Base-by-base conservation (phyloP, 2,329 filamentous ascomycete genomes). In the Anisogramma anomala region DNA sequence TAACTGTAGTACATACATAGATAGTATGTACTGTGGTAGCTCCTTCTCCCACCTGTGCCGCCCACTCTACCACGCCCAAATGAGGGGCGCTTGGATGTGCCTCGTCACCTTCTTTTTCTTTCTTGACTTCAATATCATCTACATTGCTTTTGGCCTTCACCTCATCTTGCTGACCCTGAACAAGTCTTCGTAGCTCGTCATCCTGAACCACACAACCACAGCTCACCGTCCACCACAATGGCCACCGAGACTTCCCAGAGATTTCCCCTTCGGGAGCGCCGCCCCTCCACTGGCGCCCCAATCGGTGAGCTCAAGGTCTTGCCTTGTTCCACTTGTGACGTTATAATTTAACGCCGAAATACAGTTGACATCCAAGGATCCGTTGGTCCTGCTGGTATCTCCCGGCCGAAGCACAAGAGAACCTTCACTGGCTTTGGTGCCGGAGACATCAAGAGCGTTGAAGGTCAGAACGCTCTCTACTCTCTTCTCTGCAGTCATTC, bases 391-490 rank as follows among this genome's bases (percentile, higher is more conserved):
- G 81, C 80, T 31, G 89, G 93, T 58, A 80, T 83, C 64, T 77
- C 74, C 19, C 75, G 91, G 47, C 91, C 91, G 33, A 98, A 96
- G 68, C 91, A 98, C 68, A 95, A 86, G 71, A 78, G 91, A 52
- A 96, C 89, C n/a, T 84, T 84, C 51, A 98, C 91, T 8, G 91
- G 91, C 7, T 91, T 96, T 58, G 88, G 87, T 25, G 74, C 87
- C 20, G 70, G 76, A 26, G 91, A 98, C 58, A 95, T 95, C 69
- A 95, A 94, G 69, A 82, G 66, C 54, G 85, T 96, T 36, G 88
- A 96, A 67, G 86, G 87, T 68, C 78, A 66, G 65, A 4, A 14
- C 13, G n/a, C n/a, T n/a, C n/a, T n/a, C n/a, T n/a, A n/a, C n/a
- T n/a, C n/a, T n/a, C n/a, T n/a, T n/a, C n/a, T n/a, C n/a, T n/a